Evolutionary conservation across 257 asterid genomes (phyloP).

Genomic region (Solanum chaucha): DNA sequence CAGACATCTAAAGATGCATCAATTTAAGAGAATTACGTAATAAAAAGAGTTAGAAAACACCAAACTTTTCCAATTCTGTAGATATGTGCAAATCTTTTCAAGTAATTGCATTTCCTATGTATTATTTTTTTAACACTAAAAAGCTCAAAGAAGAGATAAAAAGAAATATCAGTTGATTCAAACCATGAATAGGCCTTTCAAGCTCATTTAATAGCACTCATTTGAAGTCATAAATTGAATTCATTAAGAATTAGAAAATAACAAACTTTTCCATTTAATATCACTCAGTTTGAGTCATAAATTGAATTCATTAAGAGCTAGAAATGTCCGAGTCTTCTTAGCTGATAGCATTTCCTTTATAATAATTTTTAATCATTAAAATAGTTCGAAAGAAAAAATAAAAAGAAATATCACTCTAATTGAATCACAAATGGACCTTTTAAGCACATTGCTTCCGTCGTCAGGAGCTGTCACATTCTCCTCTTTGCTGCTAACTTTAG

Average conservation of each 20-base stretch:
- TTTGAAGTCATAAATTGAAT: not conserved
- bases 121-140: not conserved
- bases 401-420: not conserved
- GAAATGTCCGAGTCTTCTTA: not conserved
- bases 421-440: constrained; percentile 3
- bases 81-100: not conserved
- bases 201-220: not conserved
- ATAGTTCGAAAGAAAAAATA: not conserved
- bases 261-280: not conserved
- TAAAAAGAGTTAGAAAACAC: not conserved
- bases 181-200: constrained; percentile 1
- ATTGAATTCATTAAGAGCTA: not conserved
- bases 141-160: not conserved
- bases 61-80: not conserved
- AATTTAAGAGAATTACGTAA: not conserved
- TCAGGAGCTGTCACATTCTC: constrained; percentile 11
- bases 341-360: too few species aligned
- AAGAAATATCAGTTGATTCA: not conserved
- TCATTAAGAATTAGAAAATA: not conserved
- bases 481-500: constrained; percentile 1
- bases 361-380: not conserved
- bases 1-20: not conserved
- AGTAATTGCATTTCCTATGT: not conserved
- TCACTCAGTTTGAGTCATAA: not conserved
- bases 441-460: constrained; percentile 11